Base-by-base conservation (phyloP, 1,139 yeast species). In the Pichia sp. region DNA sequence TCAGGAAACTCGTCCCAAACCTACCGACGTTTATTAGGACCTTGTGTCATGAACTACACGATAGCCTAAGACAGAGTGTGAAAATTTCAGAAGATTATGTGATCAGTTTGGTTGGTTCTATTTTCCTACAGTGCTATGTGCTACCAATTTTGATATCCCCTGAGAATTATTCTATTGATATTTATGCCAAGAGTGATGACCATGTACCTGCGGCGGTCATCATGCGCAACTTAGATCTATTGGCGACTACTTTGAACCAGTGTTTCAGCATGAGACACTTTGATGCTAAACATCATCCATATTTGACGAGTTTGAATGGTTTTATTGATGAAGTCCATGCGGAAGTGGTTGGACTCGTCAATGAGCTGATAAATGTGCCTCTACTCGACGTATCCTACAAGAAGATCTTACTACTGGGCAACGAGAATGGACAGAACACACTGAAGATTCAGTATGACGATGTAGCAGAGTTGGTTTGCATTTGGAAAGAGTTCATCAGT, bases 281-380 rank as follows among this genome's bases (percentile, higher is more conserved):
- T 59, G 66, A 68, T 3, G 32, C 45, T 2, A 44, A 55, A 2
- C 75, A 70, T 32, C 80, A 82, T 47, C 74, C 80, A 37, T 86
- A 75, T 55, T 61, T 84, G 49, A 87, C 82, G 50, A 94, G 95
- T 2, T 66, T 86, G 52, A 84, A 84, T 53, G 91, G 82, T 33
- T 83, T 74, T 49, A 67, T 86, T 32, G 62, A 62, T 29, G 61
- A 71, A 10, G 66, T 76, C 2, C 58, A 63, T n/a, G 75, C 67
- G 5, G 58, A 66, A 9, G 66, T 74, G 38, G 60, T 67, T 30
- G 52, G 58, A 1, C 56, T 77, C 8, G 61, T 81, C 33, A 55
- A 53, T 29, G 57, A 63, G 24, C 53, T 84, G 20, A 70, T 82
- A 33, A 65, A 72, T 37, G 72, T 80, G 18, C 69, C 69, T 10